phyloP scores from a whole-genome alignment of 108 stramenopile species.

The Nitzschia putrida region DNA sequence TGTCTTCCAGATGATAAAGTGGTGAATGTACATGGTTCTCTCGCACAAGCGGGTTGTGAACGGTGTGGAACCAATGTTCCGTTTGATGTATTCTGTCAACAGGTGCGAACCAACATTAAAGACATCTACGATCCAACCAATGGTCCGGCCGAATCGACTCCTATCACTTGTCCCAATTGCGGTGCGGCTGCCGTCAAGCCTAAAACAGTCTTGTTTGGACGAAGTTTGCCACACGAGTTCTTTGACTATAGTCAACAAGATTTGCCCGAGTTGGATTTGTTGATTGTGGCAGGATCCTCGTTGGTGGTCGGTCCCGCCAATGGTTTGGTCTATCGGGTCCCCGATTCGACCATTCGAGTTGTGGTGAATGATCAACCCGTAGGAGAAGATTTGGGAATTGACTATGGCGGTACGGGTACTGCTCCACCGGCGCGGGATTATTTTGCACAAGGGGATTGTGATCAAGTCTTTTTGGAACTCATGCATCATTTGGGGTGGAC shows the following conservation, averaged over 20 bases:
- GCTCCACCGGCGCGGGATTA: too few relatives aligned
- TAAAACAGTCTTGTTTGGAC: conserved; percentile 76
- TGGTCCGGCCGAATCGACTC: conserved; percentile 11
- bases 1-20: conserved; percentile 46
- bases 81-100: conserved; percentile 43
- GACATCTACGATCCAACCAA: conserved; percentile 60
- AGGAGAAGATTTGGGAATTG: conserved; percentile 56
- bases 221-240: conserved; percentile 61
- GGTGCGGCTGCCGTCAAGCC: conserved; percentile 63
- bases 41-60: conserved; percentile 70
- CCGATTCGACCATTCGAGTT: conserved; percentile 45
- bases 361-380: conserved; percentile 59
- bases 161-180: conserved; percentile 59
- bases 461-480: conserved; percentile 55
- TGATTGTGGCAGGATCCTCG: conserved; percentile 75
- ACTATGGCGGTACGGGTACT: conserved; percentile 34
- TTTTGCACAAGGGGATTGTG: conserved; percentile 63
- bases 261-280: conserved; percentile 53
- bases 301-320: conserved; percentile 76
- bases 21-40: conserved; percentile 70
- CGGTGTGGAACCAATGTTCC: conserved; percentile 49
- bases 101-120: conserved; percentile 56
- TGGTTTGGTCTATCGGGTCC: conserved; percentile 50
- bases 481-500: conserved; percentile 61
- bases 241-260: conserved; percentile 53